Conservation (phyloP, 768 basidiomycete genomes). For the Leccinum longicurvipes region DNA sequence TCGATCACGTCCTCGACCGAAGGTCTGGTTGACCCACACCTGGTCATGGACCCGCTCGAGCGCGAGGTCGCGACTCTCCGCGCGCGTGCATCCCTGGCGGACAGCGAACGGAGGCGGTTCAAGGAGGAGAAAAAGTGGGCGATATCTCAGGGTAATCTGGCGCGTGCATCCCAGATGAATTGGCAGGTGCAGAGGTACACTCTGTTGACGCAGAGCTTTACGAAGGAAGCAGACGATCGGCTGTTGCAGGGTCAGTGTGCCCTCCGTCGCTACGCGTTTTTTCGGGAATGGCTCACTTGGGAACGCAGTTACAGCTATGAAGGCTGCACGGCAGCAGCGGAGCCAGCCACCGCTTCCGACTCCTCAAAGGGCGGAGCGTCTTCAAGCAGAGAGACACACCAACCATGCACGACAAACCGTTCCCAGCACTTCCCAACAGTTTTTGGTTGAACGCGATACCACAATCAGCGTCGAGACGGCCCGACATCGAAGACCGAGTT, state of each 20-base stretch:
- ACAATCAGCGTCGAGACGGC: conserved; percentile 27
- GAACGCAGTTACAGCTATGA: conserved; percentile 27
- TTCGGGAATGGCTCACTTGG: conserved; percentile 9
- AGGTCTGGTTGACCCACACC: conserved; percentile 57
- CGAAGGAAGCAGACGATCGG: conserved; percentile 70
- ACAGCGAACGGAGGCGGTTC: conserved; percentile 76
- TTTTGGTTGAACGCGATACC: conserved; percentile 29
- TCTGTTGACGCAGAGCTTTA: conserved; percentile 76
- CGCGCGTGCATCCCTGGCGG: conserved; percentile 75
- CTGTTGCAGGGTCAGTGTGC: conserved; percentile 53
- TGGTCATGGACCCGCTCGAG: conserved; percentile 61
- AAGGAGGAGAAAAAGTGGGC: conserved; percentile 91
- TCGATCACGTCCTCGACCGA: conserved; percentile 69
- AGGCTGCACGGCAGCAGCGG: conserved; percentile 18
- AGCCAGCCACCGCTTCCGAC: conserved; percentile 11
- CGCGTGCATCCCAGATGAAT: conserved; percentile 74
- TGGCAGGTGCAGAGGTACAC: conserved; percentile 84
- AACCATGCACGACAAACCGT: conserved; percentile 27
- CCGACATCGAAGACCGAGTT: conserved; percentile 31
- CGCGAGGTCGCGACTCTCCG: conserved; percentile 74
- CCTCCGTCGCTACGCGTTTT: neutral
- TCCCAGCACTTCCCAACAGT: conserved; percentile 18
- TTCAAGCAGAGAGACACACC: conserved; percentile 23
- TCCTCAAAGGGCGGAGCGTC: conserved; percentile 23
- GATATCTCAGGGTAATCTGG: conserved; percentile 67